These are phyloP conservation scores for Atalantia buxifolia DNA, from an alignment of 345 rosid species.

Conservation along the genomic window DNA sequence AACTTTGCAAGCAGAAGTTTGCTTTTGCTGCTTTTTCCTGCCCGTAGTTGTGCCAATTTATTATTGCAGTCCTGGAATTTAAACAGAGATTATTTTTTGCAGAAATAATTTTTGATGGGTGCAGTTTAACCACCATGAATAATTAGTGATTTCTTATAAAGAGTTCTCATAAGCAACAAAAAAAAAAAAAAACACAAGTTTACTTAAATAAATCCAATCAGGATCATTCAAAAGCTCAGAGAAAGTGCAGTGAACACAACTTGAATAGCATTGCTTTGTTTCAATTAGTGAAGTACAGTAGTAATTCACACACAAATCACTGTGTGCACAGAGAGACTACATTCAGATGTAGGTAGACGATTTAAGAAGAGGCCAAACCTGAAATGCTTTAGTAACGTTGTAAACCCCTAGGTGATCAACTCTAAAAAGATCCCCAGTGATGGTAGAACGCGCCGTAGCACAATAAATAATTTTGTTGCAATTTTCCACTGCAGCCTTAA, in stretches of 20 bases:
- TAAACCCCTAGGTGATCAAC: slow-evolving; percentile 93
- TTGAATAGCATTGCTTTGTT: background rate
- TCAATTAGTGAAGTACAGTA: background rate
- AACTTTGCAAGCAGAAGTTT: slow-evolving; percentile 89
- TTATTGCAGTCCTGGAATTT: slow-evolving; percentile 73
- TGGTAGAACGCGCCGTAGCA: slow-evolving; percentile 90
- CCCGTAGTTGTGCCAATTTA: slow-evolving; percentile 75
- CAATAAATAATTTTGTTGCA: slow-evolving; percentile 91
- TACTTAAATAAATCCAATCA: background rate
- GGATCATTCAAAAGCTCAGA: background rate
- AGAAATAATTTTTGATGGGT: background rate
- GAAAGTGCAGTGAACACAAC: background rate
- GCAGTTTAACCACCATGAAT: background rate
- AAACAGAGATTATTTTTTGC: background rate
- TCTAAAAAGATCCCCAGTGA: slow-evolving; percentile 80
- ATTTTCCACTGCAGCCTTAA: slow-evolving; percentile 68
- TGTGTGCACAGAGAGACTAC: background rate
- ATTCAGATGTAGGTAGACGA: background rate
- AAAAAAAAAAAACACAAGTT: background rate
- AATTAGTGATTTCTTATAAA: background rate
- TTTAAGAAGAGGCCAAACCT: slow-evolving; percentile 33
- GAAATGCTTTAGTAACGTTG: slow-evolving; percentile 85
- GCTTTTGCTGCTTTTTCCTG: slow-evolving; percentile 95
- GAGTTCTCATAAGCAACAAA: background rate
- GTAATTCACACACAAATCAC: background rate